phyloP scores from a whole-genome alignment of 78 protist species.

The Protostelium mycophagum region DNA sequence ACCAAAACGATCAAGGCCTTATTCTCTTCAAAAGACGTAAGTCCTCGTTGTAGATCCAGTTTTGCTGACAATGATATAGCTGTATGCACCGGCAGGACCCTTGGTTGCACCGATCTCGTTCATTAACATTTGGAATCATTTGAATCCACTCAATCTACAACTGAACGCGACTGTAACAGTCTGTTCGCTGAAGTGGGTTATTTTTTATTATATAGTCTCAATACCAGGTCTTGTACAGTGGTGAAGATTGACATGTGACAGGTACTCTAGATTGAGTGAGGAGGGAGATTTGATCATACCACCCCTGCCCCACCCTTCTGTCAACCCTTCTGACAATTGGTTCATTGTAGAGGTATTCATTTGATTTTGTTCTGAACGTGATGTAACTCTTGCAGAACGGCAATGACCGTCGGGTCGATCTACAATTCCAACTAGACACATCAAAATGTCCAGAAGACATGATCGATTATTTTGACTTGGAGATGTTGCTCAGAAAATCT shows the following conservation, averaged over 20 bases:
- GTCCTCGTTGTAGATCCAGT: slow-evolving; percentile 33
- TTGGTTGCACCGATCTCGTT: slow-evolving; percentile 6
- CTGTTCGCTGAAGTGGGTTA: too few relatives aligned
- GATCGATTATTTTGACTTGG: not conserved
- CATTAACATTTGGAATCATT: slow-evolving; percentile 43
- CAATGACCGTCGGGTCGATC: slow-evolving; percentile 31
- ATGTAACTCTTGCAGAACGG: too few relatives aligned
- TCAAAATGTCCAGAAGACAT: slow-evolving; percentile 15
- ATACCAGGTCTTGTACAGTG: slow-evolving; percentile 4
- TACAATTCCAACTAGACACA: slow-evolving; percentile 27
- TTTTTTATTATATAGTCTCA: too few relatives aligned
- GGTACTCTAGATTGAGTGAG: slow-evolving; percentile 33
- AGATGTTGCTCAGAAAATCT: not conserved
- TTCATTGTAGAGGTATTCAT: slow-evolving; percentile 58
- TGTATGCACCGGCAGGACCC: slow-evolving; percentile 23
- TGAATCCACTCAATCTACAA: too few relatives aligned
- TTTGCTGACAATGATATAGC: slow-evolving; percentile 4
- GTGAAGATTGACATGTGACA: slow-evolving; percentile 28
- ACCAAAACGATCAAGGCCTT: not conserved
- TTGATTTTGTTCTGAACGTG: too few relatives aligned
- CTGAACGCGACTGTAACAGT: too few relatives aligned
- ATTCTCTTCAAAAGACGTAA: not conserved
- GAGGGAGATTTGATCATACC: slow-evolving; percentile 28
- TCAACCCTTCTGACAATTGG: slow-evolving; percentile 46
- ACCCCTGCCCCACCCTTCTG: slow-evolving; percentile 25